phyloP scores from a whole-genome alignment of 1,139 yeast genomes.

The Diutina sp. region DNA sequence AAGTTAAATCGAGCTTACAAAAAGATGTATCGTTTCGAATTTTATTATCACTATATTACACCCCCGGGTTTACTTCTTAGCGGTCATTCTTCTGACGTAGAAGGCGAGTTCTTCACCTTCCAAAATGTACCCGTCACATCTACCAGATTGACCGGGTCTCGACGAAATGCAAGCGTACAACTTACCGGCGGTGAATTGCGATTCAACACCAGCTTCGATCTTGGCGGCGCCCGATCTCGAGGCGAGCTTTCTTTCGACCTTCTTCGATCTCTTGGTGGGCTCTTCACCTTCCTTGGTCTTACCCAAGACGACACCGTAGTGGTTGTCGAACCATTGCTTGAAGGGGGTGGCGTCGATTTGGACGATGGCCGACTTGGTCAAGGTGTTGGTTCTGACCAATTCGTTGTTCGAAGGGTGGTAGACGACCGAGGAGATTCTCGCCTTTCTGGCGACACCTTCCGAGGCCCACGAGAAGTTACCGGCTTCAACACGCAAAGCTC shows the following conservation, averaged over 20 bases:
- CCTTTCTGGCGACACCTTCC: slow-evolving; percentile 96
- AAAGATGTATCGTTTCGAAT: neutral
- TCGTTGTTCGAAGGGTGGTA: slow-evolving; percentile 99
- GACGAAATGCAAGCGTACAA: slow-evolving; percentile 97
- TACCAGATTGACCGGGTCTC: slow-evolving; percentile 99
- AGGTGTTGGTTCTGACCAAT: slow-evolving; percentile 98
- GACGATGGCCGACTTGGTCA: slow-evolving; percentile 97
- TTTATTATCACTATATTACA: slow-evolving; percentile 2
- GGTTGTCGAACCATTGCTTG: slow-evolving; percentile 99
- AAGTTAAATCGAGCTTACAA: too few relatives aligned
- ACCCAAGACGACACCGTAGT: slow-evolving; percentile 92
- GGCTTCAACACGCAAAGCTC: slow-evolving; percentile 98
- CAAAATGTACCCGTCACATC: slow-evolving; percentile 99
- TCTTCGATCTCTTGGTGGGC: slow-evolving; percentile 58
- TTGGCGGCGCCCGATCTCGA: slow-evolving; percentile 76
- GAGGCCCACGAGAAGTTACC: slow-evolving; percentile 99
- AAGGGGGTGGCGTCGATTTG: slow-evolving; percentile 99
- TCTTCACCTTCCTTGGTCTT: slow-evolving; percentile 53
- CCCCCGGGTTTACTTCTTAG: slow-evolving; percentile 68
- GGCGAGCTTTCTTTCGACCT: slow-evolving; percentile 84
- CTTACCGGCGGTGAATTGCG: slow-evolving; percentile 98
- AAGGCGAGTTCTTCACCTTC: slow-evolving; percentile 99
- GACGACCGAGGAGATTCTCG: slow-evolving; percentile 95
- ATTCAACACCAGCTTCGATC: slow-evolving; percentile 82
- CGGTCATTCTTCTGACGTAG: slow-evolving; percentile 99